Base-by-base conservation (phyloP, 495 filamentous ascomycete genomes). In the Pyronema omphalodes region DNA sequence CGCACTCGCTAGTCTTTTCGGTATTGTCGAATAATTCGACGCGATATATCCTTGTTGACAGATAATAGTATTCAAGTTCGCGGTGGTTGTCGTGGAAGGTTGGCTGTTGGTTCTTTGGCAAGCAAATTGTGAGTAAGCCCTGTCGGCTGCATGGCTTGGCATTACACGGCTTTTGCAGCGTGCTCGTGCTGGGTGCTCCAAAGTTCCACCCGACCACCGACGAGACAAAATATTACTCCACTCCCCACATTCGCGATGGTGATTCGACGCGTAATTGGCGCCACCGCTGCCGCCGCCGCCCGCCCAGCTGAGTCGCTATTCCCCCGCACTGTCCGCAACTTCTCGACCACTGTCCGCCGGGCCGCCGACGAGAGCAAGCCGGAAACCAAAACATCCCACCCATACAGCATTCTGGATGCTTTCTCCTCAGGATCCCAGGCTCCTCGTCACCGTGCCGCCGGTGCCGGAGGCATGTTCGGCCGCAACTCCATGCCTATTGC, bases 211-310 rank as follows among this genome's bases (percentile, higher is more conserved):
- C 9, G 33, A 57, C 11, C 56, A 54, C 18, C 3, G 48, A 43
- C 18, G 43, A 34, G 53, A 57, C 37, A 46, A 37, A 55, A 15
- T 45, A 44, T 9, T 18, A 17, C 35, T 54, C 15, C 29, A 51
- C 23, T 29, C 40, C 39, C 17, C 37, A 41, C 58, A 19, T 53
- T 46, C 4, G 53, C 57, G n/a, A 65, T 75, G 73, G 65, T 73
- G 63, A 51, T 69, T 51, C 65, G 70, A 60, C 60, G 63, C 46
- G 58, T 67, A 8, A 64, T 63, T 54, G 56, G 69, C 41, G 50
- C 54, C 15, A 29, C 68, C 57, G 52, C 57, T 37, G 58, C 57
- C 46, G 49, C 56, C 37, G 57, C 60, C 40, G 54, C 67, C 17
- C 19, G 37, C 44, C 40, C 51, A 57, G 44, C 65, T 57, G 43